phyloP scores from a whole-genome alignment of 169 alveolate species.

The Plasmodium gonderi region DNA sequence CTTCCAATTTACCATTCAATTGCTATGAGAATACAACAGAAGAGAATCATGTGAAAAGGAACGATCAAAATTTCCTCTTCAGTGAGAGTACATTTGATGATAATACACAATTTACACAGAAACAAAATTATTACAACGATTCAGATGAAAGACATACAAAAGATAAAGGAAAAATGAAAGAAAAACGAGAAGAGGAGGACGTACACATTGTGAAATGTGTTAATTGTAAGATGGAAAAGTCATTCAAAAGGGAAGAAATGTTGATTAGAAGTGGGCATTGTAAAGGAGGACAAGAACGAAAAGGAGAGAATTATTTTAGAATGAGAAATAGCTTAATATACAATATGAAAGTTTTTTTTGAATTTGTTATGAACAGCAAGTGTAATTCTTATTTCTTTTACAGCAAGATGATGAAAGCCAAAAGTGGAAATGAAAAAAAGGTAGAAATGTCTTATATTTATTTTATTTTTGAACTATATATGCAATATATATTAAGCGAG shows the following conservation, averaged over 20 bases:
- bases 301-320: background rate
- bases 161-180: background rate
- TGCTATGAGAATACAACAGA: background rate
- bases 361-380: constrained; percentile 10
- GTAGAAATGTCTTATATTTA: background rate
- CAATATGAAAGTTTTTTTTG: constrained; percentile 24
- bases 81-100: background rate
- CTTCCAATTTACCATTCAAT: background rate
- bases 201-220: background rate
- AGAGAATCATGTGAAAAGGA: too few species aligned
- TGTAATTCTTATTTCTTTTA: background rate
- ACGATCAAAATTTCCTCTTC: background rate
- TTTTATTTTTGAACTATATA: constrained; percentile 11
- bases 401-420: constrained; percentile 1
- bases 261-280: background rate
- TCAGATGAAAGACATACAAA: background rate
- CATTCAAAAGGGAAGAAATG: too few species aligned
- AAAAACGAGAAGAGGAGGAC: background rate
- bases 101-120: background rate
- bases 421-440: constrained; percentile 2
- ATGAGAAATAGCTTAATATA: background rate
- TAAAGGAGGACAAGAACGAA: background rate
- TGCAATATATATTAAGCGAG: constrained; percentile 14
- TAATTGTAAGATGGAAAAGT: background rate
- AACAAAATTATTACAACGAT: background rate